Base-by-base conservation (phyloP, 2,329 filamentous ascomycete species). In the Hypoxylon sp. region DNA sequence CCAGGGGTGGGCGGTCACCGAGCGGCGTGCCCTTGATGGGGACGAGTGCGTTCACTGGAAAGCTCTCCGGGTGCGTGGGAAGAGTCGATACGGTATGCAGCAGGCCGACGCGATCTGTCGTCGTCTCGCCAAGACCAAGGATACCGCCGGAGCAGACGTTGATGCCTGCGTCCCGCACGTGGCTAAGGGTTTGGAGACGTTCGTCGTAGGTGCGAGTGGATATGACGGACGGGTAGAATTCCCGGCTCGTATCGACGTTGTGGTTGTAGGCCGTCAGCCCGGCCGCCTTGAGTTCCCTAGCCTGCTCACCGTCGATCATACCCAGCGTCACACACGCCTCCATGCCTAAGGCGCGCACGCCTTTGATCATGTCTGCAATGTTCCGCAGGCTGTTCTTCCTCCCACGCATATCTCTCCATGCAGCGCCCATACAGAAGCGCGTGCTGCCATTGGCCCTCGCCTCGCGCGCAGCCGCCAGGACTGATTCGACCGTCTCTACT, bases 191-290 rank as follows among this genome's bases (percentile, higher is more conserved):
- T 74, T 89, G 83, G 43, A 97, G 82, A 1, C 93, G 88, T 81
- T 97, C 93, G 72, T 97, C 93, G 78, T 97, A 97, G 6, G 87
- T 89, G 37, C 93, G 84, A 0, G 93, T 97, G 0, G 92, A 91
- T 77, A 97, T 97, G 72, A 97, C 85, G 39, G 84, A 89, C 0
- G 93, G 92, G 74, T 97, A 97, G 78, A 93, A 93, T 80, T 97
- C 93, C 70, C 93, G 86, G 58, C 89, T 93, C 1, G 93, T 97
- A 79, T 97, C 93, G 68, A 97, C 85, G 75, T 97, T 97, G 83
- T 97, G 93, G 80, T 97, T 97, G 79, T 97, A 97, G 0, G 93
- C 93, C 15, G 93, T 97, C 71, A 97, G 79, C 0, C 93, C 93
- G 0, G 93, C 93, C 1, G 88, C 87, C 75, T 93, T 93, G 68